Evolutionary conservation across 192 early-diverging fungal species (phyloP).

Genomic region (Gaertneriomyces sp.): DNA sequence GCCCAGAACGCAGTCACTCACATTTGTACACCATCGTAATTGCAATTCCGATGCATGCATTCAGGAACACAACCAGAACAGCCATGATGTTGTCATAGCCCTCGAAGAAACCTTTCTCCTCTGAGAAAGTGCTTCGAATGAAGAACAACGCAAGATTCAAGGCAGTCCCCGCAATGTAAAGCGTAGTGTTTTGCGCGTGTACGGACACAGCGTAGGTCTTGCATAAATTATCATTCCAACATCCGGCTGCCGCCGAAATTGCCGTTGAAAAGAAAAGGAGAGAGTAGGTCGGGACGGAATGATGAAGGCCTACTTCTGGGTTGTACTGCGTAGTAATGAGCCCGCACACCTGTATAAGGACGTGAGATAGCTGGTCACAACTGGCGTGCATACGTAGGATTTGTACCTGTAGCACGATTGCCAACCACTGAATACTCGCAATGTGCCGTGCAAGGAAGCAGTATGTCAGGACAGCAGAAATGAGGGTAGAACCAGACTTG

Average conservation of each 20-base stretch:
- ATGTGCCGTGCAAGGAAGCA: neutral
- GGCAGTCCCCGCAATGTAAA: neutral
- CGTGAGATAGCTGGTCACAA: neutral
- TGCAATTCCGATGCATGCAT: conserved; percentile 1
- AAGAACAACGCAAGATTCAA: conserved; percentile 1
- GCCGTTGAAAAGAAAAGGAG: conserved; percentile 1
- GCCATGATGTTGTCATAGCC: conserved; percentile 2
- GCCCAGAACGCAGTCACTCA: neutral
- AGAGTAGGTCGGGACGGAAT: neutral
- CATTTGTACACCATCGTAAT: conserved; percentile 3
- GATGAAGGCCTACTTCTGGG: neutral
- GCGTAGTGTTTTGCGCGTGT: conserved; percentile 4
- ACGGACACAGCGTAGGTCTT: neutral
- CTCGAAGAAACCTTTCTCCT: neutral
- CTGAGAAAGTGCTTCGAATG: neutral
- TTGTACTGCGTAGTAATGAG: neutral
- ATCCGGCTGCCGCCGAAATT: conserved; percentile 1
- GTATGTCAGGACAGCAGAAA: neutral
- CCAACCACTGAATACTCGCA: conserved; percentile 3
- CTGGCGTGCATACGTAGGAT: neutral
- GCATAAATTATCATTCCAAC: conserved; percentile 4
- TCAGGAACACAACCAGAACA: conserved; percentile 3
- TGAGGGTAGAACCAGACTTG: conserved; percentile 10
- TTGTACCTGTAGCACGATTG: conserved; percentile 4
- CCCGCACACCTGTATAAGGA: neutral